A percentile compares a stretch with the other conserved stretches of the same genome.
Evolutionary conservation across 441 rosid species (phyloP).

Genomic region (Corymbia citriodora): DNA sequence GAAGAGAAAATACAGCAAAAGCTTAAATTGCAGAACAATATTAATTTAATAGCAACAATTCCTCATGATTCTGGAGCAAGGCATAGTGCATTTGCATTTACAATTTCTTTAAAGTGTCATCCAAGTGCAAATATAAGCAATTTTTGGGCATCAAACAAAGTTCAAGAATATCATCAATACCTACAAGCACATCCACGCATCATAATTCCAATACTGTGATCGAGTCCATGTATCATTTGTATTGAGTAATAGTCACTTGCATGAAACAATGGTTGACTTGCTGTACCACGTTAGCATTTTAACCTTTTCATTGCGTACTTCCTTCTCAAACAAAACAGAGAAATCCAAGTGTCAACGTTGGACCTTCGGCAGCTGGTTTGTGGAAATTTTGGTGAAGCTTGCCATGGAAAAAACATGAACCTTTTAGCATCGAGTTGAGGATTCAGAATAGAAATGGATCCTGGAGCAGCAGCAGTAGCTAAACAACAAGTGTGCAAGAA

Average conservation of each 20-base stretch:
- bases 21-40: background rate
- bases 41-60: background rate
- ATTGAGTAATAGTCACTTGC: background rate
- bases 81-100: background rate
- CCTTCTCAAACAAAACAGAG: background rate
- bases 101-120: too few species aligned
- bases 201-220: background rate
- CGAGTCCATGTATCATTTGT: background rate
- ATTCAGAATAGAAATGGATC: background rate
- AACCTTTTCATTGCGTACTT: background rate
- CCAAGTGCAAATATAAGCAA: background rate
- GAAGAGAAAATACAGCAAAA: background rate
- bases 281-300: background rate
- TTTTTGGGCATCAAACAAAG: background rate
- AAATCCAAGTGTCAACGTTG: background rate
- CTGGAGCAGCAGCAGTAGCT: background rate
- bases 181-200: background rate
- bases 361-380: background rate
- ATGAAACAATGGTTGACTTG: background rate
- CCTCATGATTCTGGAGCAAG: background rate
- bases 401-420: background rate
- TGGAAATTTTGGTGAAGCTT: background rate
- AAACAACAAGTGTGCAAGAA: background rate
- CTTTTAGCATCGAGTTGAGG: background rate
- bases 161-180: background rate